A percentile compares a stretch with the other conserved stretches of the same genome.
These are phyloP conservation scores for Cutaneotrichosporon curvatum DNA, from an alignment of 1,284 basidiomycete species.

Conservation along the genomic window DNA sequence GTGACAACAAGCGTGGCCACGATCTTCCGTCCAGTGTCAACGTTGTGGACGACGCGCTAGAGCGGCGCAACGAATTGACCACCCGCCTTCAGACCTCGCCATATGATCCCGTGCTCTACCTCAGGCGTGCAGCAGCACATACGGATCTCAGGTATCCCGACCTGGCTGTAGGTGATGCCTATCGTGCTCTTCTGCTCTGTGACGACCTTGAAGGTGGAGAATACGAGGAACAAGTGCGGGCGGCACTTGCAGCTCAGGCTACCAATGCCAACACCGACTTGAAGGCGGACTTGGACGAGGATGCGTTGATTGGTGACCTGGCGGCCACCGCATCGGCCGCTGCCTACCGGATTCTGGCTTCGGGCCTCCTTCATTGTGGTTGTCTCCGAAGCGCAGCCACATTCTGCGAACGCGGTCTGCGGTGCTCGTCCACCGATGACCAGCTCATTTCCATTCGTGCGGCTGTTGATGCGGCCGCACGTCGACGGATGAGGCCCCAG, in stretches of 20 bases:
- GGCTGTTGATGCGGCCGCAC: background rate
- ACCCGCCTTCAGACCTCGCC: conserved; percentile 2
- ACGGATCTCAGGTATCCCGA: conserved; percentile 7
- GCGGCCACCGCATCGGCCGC: background rate
- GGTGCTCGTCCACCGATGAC: background rate
- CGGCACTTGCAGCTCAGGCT: conserved; percentile 3
- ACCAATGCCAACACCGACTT: background rate
- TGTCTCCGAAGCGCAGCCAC: conserved; percentile 9
- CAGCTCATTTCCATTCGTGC: background rate
- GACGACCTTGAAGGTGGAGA: conserved; percentile 11
- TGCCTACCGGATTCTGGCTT: conserved; percentile 10
- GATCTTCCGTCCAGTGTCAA: no score
- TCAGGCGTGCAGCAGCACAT: conserved; percentile 3
- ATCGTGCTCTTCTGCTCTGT: conserved; percentile 12
- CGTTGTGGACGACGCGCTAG: no score
- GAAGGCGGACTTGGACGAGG: background rate
- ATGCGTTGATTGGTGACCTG: background rate
- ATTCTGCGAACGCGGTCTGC: conserved; percentile 9
- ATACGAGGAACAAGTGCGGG: conserved; percentile 7
- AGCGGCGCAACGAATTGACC: background rate
- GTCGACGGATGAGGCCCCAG: background rate
- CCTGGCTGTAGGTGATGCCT: conserved; percentile 13
- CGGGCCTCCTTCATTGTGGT: conserved; percentile 4
- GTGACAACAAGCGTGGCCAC: no score
- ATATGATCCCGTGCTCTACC: conserved; percentile 10